phyloP scores from a whole-genome alignment of 495 filamentous ascomycete genomes.

The Penicillium cinerascens region DNA sequence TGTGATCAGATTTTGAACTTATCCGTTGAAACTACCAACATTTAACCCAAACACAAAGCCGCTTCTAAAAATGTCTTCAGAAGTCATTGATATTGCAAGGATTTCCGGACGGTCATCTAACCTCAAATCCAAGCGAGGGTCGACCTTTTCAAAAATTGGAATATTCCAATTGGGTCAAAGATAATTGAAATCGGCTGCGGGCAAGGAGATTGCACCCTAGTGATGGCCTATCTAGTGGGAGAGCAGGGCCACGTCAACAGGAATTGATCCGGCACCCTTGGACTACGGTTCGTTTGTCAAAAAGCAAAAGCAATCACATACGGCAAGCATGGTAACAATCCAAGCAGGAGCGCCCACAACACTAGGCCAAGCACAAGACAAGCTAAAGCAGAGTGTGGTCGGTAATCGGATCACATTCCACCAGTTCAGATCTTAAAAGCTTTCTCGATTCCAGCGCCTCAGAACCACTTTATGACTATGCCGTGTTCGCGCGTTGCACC shows the following conservation, averaged over 20 bases:
- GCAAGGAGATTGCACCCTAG: constrained; percentile 49
- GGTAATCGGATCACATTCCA: constrained; percentile 35
- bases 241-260: constrained; percentile 39
- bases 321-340: constrained; percentile 5
- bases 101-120: too few relatives aligned
- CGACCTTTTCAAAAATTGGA: constrained; percentile 15
- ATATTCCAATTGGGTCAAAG: constrained; percentile 32
- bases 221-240: constrained; percentile 44
- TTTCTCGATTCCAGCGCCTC: background rate
- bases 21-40: too few relatives aligned
- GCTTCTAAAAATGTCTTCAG: too few relatives aligned
- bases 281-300: constrained; percentile 40
- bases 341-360: constrained; percentile 29
- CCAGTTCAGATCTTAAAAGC: background rate
- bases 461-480: background rate
- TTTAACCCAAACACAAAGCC: too few relatives aligned
- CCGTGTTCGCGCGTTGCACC: background rate
- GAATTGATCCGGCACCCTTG: constrained; percentile 47
- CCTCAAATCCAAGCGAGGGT: too few relatives aligned
- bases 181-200: constrained; percentile 55
- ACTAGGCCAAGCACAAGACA: constrained; percentile 33
- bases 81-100: too few relatives aligned
- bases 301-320: background rate
- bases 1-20: too few relatives aligned
- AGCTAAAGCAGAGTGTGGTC: constrained; percentile 31